Evolutionary conservation across 169 alveolate species (phyloP).

Genomic region (Plasmodium relictum): DNA sequence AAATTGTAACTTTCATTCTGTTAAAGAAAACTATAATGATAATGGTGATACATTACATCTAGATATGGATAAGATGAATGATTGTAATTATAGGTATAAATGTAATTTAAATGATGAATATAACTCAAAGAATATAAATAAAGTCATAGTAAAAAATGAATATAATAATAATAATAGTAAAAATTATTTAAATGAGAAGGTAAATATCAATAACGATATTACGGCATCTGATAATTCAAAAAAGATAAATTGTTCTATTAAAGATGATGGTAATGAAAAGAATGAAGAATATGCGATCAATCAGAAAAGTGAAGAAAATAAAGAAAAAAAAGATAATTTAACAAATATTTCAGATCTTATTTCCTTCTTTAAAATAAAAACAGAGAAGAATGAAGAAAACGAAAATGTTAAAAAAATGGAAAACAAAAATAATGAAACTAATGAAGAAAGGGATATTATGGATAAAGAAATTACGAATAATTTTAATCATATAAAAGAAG

Average conservation of each 20-base stretch:
- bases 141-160: neutral
- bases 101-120: too few species aligned
- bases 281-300: too few species aligned
- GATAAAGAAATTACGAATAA: neutral
- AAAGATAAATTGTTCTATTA: neutral
- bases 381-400: neutral
- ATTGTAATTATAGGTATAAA: neutral
- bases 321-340: neutral
- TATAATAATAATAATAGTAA: neutral
- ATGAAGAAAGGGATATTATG: neutral
- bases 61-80: constrained; percentile 12
- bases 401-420: constrained; percentile 11
- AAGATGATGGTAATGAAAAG: neutral
- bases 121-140: too few species aligned
- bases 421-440: neutral
- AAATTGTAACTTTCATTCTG: too few species aligned
- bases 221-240: neutral
- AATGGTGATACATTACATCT: too few species aligned
- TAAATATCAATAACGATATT: neutral
- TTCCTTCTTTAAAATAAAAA: constrained; percentile 15
- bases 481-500: neutral
- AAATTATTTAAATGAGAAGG: neutral
- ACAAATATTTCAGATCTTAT: neutral
- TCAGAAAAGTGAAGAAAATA: neutral
- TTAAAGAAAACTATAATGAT: too few species aligned